Conservation (phyloP, 371 early-diverging fungal species). For the Sanchytrium tribonematis region DNA sequence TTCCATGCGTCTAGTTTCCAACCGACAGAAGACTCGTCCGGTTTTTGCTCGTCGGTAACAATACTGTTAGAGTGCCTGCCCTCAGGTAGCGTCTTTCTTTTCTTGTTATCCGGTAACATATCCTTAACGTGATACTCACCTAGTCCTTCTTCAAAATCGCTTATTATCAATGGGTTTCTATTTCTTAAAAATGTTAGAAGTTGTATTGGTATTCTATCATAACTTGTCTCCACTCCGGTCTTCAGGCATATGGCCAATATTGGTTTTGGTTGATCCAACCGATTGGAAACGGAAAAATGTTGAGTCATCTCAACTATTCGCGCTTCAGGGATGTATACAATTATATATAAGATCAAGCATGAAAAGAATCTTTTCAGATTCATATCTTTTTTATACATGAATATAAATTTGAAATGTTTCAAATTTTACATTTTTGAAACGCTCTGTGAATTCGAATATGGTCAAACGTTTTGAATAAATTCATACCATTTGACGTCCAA, state of each 20-base stretch:
- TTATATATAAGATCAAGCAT: no score
- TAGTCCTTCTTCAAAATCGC: not conserved
- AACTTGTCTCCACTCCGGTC: slow-evolving; percentile 17
- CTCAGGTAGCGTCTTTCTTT: not conserved
- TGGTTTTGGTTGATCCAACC: not conserved
- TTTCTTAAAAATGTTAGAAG: slow-evolving; percentile 16
- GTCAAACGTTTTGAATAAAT: no score
- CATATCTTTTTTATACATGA: no score
- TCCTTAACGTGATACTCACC: not conserved
- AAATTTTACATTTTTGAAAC: no score
- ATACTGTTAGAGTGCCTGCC: not conserved
- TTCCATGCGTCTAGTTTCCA: slow-evolving; percentile 23
- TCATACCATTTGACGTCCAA: no score
- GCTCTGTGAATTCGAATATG: no score
- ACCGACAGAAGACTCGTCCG: slow-evolving; percentile 11
- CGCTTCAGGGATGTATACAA: no score
- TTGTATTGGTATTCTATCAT: slow-evolving; percentile 16
- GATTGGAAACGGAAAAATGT: not conserved
- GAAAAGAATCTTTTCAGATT: no score
- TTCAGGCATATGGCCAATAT: slow-evolving; percentile 18
- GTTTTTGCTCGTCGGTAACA: not conserved
- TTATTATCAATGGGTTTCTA: not conserved
- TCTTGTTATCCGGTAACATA: not conserved
- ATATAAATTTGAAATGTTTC: no score
- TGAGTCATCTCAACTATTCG: no score